phyloP scores from a whole-genome alignment of 352 stramenopile species.

The Globisporangium lucens region DNA sequence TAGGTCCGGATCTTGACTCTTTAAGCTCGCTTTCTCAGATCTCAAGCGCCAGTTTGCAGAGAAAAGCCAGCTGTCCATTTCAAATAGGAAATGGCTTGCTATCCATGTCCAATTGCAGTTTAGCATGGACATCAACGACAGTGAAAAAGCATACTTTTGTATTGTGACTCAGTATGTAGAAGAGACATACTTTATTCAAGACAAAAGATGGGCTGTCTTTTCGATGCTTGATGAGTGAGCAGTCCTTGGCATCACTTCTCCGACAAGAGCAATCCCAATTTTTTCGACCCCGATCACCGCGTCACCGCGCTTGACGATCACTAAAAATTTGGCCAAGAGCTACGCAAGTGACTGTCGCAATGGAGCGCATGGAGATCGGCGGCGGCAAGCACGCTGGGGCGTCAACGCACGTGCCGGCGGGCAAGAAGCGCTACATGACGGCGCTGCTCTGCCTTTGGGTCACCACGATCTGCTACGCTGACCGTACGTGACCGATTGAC shows the following conservation, averaged over 20 bases:
- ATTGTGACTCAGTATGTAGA: background rate
- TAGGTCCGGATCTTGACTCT: background rate
- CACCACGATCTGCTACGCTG: conserved; percentile 83
- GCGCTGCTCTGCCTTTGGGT: conserved; percentile 70
- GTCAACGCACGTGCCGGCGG: conserved; percentile 2
- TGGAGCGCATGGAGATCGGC: conserved; percentile 1
- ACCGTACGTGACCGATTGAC: conserved; percentile 38
- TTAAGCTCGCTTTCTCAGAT: background rate
- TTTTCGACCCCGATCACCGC: background rate
- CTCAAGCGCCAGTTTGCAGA: background rate
- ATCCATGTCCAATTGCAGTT: background rate
- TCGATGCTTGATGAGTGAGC: background rate
- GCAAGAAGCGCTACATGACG: conserved; percentile 64
- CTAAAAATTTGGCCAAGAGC: background rate
- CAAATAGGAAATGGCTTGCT: background rate
- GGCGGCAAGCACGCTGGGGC: background rate
- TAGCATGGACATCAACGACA: too few relatives aligned
- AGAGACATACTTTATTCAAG: background rate
- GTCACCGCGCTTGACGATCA: background rate
- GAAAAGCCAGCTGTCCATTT: background rate
- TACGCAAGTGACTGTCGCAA: background rate
- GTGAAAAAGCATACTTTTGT: background rate
- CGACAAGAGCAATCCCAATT: background rate
- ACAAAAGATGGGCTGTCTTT: background rate
- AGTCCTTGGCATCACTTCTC: background rate